Base-by-base conservation (phyloP, 805 yeast species). In the Candida anglica region DNA sequence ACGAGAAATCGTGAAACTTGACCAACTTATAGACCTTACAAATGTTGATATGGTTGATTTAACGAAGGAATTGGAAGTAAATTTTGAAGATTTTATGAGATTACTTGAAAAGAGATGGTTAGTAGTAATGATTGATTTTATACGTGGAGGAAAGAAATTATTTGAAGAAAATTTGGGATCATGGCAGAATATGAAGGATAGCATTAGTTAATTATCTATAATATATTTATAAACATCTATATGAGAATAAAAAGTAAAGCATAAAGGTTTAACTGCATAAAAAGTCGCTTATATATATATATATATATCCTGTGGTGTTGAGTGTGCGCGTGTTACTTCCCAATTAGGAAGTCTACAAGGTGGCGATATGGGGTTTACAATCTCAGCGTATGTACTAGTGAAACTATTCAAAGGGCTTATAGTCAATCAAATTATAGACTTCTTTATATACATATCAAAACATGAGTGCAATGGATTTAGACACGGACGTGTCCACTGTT, bases 1-100 rank as follows among this genome's bases (percentile, higher is more conserved):
- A 33, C 59, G 56, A 47, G 76, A 69, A 36, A 46, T 69, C 19
- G 43, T 44, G 27, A 73, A 73, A 42, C 56, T 74, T 26, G 65
- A 69, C 28, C 78, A 75, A 33, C 63, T 77, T 33, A 69, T 71
- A 17, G 61, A 59, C 11, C 52, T 69, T 13, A 52, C 70, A 23
- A 55, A 63, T 37, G 49, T 47, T 9, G 81, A 75, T 48, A 64
- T 73, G 49, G 47, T 51, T 17, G 60, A 51, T 35, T 56, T 75
- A 19, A 70, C 76, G 15, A 42, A 60, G 8, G 65, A 66, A 32
- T 60, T 75, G n/a, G 64, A 60, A 33, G 42, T 40, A 15, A 75
- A 66, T 31, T 60, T 61, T 51, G 38, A 58, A 42, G 59, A 64
- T 42, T 48, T 62, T 51, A 26, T 63, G 48, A 33, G 28, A 45